A percentile compares a stretch with the other conserved stretches of the same genome.
phyloP scores from a whole-genome alignment of 352 stramenopile genomes.

The Phytophthora tubulina region DNA sequence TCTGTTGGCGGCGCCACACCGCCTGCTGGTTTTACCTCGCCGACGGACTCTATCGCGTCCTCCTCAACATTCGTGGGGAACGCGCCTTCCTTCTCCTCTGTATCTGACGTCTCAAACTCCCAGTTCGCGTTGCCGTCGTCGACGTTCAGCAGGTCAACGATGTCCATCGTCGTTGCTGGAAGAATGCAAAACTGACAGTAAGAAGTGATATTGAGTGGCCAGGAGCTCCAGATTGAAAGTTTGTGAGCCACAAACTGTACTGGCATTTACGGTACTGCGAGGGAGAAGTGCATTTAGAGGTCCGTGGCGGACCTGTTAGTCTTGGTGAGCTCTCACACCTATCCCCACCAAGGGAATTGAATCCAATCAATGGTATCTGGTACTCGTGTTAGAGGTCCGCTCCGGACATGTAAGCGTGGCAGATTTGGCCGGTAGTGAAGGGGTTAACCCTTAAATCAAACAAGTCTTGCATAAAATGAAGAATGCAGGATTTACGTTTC shows the following conservation, averaged over 20 bases:
- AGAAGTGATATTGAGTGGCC: not conserved
- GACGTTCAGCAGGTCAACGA: conserved; percentile 2
- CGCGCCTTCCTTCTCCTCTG: not conserved
- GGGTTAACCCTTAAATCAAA: too few relatives aligned
- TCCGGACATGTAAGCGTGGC: not conserved
- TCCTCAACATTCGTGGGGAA: not conserved
- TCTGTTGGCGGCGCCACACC: not conserved
- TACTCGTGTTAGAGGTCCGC: conserved; percentile 10
- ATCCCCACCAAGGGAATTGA: not conserved
- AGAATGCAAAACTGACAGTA: not conserved
- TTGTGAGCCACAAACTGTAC: too few relatives aligned
- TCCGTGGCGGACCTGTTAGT: too few relatives aligned
- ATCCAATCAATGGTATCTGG: too few relatives aligned
- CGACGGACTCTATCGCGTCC: not conserved
- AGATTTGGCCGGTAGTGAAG: too few relatives aligned
- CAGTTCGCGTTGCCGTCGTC: not conserved
- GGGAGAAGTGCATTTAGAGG: too few relatives aligned
- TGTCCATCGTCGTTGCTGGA: conserved; percentile 9
- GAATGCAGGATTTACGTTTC: too few relatives aligned
- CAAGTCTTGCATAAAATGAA: too few relatives aligned
- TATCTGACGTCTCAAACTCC: conserved; percentile 1
- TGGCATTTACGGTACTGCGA: too few relatives aligned
- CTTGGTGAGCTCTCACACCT: too few relatives aligned
- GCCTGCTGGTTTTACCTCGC: not conserved
- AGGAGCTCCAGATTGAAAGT: not conserved